Conservation (phyloP, 2,329 filamentous ascomycete species). For the Waltergamsia citrina region DNA sequence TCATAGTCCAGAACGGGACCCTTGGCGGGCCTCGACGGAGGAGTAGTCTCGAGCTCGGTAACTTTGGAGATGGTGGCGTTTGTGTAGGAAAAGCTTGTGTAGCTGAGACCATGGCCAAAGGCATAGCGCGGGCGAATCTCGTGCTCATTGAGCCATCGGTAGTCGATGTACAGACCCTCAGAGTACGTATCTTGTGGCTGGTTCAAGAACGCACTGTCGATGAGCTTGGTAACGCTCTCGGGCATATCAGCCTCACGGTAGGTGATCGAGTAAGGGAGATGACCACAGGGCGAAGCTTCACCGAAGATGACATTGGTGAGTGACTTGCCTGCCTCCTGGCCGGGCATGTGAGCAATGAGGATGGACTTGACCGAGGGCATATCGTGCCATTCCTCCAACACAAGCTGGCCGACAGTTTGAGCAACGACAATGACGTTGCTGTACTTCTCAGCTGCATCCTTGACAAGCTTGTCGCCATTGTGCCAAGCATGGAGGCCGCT, state of each 20-base stretch:
- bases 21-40: conserved; percentile 22
- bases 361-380: conserved; percentile 69
- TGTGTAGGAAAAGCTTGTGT: conserved; percentile 60
- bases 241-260: conserved; percentile 64
- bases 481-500: conserved; percentile 52
- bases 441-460: conserved; percentile 51
- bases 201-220: conserved; percentile 42
- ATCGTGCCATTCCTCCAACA: conserved; percentile 74
- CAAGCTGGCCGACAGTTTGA: conserved; percentile 75
- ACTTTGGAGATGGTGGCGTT: conserved; percentile 37
- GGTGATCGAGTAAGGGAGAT: conserved; percentile 80
- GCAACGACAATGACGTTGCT: conserved; percentile 67
- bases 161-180: conserved; percentile 82
- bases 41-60: conserved; percentile 28
- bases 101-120: conserved; percentile 80
- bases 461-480: conserved; percentile 69
- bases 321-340: conserved; percentile 78
- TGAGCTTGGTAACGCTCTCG: conserved; percentile 30
- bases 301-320: conserved; percentile 75
- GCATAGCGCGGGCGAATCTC: conserved; percentile 68
- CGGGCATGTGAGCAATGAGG: conserved; percentile 75
- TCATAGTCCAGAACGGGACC: conserved; percentile 35
- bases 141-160: conserved; percentile 77
- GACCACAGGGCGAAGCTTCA: conserved; percentile 64
- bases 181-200: conserved; percentile 75